Conservation (phyloP, 108 stramenopile genomes). For the Cyclostephanos tholiformis region DNA sequence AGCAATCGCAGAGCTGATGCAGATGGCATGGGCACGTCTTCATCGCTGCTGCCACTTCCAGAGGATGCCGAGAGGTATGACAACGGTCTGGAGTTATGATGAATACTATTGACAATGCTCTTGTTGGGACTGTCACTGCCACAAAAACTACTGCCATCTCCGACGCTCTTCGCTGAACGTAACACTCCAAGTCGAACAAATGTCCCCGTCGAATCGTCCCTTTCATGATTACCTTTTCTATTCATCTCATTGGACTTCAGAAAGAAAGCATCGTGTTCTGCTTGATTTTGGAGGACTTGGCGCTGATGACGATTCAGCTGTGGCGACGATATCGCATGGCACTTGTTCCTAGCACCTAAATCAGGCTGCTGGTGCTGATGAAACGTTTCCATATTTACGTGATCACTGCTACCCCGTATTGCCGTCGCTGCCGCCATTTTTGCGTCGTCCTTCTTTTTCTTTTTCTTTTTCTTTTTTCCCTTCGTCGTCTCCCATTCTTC, state of each 20-base stretch:
- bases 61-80: slow-evolving; percentile 38
- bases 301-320: background rate
- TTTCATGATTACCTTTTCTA: background rate
- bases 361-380: background rate
- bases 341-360: background rate
- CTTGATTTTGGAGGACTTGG: background rate
- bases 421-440: background rate
- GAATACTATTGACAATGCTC: background rate
- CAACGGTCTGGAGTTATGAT: slow-evolving; percentile 10
- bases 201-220: slow-evolving; percentile 2
- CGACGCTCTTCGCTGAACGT: background rate
- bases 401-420: background rate
- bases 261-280: too few species aligned
- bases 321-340: background rate
- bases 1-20: background rate
- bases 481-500: slow-evolving; percentile 8
- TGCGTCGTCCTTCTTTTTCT: background rate
- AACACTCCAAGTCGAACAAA: background rate
- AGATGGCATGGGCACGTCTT: background rate
- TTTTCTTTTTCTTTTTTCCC: slow-evolving; percentile 3
- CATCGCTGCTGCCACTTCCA: slow-evolving; percentile 10
- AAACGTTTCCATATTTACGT: background rate
- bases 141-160: background rate
- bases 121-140: background rate
- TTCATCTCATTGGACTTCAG: background rate